Conservation (phyloP, 2,329 filamentous ascomycete species). For the Exophiala sp. region DNA sequence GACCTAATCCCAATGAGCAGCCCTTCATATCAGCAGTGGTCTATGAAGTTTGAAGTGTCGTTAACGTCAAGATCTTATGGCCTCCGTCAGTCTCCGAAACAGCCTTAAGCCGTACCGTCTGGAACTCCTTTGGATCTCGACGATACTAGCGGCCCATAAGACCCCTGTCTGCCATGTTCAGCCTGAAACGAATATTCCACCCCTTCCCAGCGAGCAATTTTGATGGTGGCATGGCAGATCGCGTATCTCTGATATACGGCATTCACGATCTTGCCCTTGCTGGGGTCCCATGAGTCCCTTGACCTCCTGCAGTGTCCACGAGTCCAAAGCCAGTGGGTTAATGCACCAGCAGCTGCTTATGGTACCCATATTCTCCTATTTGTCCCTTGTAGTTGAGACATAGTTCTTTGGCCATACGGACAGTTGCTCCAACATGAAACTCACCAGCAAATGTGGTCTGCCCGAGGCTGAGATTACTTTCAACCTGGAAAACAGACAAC, state of each 20-base stretch:
- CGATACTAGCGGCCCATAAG: too few species aligned
- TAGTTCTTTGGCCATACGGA: neutral
- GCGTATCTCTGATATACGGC: constrained; percentile 10
- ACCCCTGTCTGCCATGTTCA: constrained; percentile 16
- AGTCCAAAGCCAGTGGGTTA: neutral
- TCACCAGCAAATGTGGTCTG: neutral
- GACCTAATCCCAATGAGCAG: too few species aligned
- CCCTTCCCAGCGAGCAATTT: constrained; percentile 1
- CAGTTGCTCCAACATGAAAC: constrained; percentile 14
- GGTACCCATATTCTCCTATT: constrained; percentile 11
- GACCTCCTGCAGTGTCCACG: neutral
- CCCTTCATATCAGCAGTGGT: too few species aligned
- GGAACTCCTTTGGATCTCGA: too few species aligned
- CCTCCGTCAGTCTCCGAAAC: too few species aligned
- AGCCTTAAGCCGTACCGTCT: too few species aligned
- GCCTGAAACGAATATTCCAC: constrained; percentile 11
- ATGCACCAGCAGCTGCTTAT: too few species aligned
- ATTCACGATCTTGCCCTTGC: constrained; percentile 13
- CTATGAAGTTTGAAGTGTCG: too few species aligned
- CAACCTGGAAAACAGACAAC: neutral
- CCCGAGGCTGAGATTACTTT: constrained; percentile 8
- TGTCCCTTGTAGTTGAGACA: constrained; percentile 8
- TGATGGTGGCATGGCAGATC: constrained; percentile 10
- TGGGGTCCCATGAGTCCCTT: neutral
- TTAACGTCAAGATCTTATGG: too few species aligned